phyloP scores from a whole-genome alignment of 2,329 filamentous ascomycete genomes.

The Colletotrichum sp. region DNA sequence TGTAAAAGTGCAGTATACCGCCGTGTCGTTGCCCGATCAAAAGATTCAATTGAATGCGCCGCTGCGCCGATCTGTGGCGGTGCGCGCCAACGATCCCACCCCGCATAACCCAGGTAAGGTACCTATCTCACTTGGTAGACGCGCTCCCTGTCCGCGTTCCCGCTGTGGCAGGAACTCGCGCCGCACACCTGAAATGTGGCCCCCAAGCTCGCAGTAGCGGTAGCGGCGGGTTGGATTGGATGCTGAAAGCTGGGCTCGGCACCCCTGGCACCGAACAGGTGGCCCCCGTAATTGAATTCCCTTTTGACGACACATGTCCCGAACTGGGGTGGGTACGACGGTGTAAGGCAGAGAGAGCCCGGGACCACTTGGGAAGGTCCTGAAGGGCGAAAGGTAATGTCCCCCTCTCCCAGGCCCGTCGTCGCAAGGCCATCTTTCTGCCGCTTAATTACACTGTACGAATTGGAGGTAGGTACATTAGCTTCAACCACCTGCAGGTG shows the following conservation, averaged over 20 bases:
- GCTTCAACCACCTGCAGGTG: not conserved
- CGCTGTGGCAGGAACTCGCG: slow-evolving; percentile 5
- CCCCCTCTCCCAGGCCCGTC: not conserved
- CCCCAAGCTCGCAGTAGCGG: not conserved
- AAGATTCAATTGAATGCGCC: not conserved
- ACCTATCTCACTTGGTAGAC: not conserved
- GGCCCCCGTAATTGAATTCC: slow-evolving; percentile 4
- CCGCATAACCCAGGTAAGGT: not conserved
- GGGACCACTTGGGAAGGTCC: not conserved
- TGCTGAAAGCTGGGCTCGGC: not conserved
- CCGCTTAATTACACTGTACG: not conserved
- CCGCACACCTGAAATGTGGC: not conserved
- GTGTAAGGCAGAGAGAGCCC: not conserved
- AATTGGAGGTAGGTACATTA: not conserved
- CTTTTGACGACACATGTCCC: slow-evolving; percentile 27
- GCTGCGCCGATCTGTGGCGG: slow-evolving; percentile 18
- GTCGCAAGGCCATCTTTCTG: not conserved
- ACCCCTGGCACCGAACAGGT: slow-evolving; percentile 6
- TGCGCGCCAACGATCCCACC: slow-evolving; percentile 1
- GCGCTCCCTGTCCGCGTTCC: not conserved
- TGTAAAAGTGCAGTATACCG: not conserved
- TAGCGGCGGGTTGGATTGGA: not conserved
- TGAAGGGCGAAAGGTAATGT: slow-evolving; percentile 10
- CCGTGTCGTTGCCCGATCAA: not conserved
- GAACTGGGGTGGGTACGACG: not conserved